Conservation (phyloP, 805 yeast genomes). For the Starmerella geochares region DNA sequence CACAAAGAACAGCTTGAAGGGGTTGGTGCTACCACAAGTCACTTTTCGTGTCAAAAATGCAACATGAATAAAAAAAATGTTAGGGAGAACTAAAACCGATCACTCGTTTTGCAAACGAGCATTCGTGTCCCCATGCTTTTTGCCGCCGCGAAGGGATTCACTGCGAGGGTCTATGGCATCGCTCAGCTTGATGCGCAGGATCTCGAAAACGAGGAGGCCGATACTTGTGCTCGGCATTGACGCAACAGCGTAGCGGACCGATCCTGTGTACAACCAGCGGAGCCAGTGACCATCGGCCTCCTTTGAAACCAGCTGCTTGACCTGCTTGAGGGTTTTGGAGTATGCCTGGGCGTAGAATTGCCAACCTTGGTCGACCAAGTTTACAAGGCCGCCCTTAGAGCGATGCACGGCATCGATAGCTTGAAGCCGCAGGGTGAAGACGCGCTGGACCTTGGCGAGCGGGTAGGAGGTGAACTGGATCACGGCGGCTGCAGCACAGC, state of each 20-base stretch:
- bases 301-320: conserved; percentile 40
- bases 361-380: conserved; percentile 25
- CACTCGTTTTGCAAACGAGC: not conserved
- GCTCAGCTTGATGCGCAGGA: conserved; percentile 41
- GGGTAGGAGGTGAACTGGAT: conserved; percentile 78
- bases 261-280: conserved; percentile 70
- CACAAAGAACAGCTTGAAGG: not conserved
- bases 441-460: conserved; percentile 61
- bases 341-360: conserved; percentile 64
- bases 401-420: conserved; percentile 53
- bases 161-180: conserved; percentile 2
- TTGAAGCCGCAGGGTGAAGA: conserved; percentile 70
- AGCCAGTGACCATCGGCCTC: conserved; percentile 50
- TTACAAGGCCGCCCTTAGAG: conserved; percentile 8
- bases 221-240: conserved; percentile 82
- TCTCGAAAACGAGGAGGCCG: conserved; percentile 76
- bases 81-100: not conserved
- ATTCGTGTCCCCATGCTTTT: not conserved
- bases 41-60: too few relatives aligned
- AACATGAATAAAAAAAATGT: not conserved
- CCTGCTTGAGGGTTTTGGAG: conserved; percentile 58
- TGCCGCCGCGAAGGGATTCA: not conserved
- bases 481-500: conserved; percentile 74
- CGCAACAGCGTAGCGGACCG: conserved; percentile 56
- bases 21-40: not conserved